A percentile compares a stretch with the other conserved stretches of the same genome.
phyloP scores from a whole-genome alignment of 2,329 filamentous ascomycete genomes.

The Fusarium beomiforme region DNA sequence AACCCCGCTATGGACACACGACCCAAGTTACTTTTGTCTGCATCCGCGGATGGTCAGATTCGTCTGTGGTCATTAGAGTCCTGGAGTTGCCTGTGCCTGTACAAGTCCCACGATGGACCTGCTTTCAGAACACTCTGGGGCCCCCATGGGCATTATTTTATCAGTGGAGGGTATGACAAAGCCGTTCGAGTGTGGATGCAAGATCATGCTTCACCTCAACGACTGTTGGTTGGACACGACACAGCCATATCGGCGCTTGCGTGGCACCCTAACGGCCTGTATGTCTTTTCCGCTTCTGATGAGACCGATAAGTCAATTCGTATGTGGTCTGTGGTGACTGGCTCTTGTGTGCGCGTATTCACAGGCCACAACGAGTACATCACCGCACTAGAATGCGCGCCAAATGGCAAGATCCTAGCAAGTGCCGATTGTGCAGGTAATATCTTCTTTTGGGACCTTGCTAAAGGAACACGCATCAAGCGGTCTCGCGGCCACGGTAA shows the following conservation, averaged over 20 bases:
- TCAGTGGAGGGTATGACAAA: slow-evolving; percentile 87
- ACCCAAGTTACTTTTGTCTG: slow-evolving; percentile 84
- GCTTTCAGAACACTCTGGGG: slow-evolving; percentile 91
- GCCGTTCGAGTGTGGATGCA: slow-evolving; percentile 92
- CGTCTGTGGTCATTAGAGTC: slow-evolving; percentile 93
- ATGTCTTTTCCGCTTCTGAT: slow-evolving; percentile 91
- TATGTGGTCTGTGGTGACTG: slow-evolving; percentile 95
- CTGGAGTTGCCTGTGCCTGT: slow-evolving; percentile 92
- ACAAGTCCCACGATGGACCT: slow-evolving; percentile 91
- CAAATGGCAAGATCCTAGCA: slow-evolving; percentile 89
- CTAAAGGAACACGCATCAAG: slow-evolving; percentile 87
- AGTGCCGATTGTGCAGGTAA: slow-evolving; percentile 89
- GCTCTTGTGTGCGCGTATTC: slow-evolving; percentile 89
- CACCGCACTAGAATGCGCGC: slow-evolving; percentile 84
- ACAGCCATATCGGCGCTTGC: slow-evolving; percentile 90
- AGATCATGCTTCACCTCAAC: slow-evolving; percentile 88
- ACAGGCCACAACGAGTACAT: slow-evolving; percentile 91
- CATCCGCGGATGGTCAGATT: slow-evolving; percentile 86
- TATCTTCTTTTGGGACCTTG: slow-evolving; percentile 94
- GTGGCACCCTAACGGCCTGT: slow-evolving; percentile 94
- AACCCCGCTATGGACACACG: slow-evolving; percentile 59
- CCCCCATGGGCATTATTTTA: slow-evolving; percentile 95
- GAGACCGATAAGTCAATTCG: slow-evolving; percentile 88
- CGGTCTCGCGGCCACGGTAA: slow-evolving; percentile 93
- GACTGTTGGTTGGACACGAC: slow-evolving; percentile 92